Evolutionary conservation across 805 yeast species (phyloP), one percentile per base, ranked within the genome.

Genomic region (Helenozyma baotianmanensis): DNA sequence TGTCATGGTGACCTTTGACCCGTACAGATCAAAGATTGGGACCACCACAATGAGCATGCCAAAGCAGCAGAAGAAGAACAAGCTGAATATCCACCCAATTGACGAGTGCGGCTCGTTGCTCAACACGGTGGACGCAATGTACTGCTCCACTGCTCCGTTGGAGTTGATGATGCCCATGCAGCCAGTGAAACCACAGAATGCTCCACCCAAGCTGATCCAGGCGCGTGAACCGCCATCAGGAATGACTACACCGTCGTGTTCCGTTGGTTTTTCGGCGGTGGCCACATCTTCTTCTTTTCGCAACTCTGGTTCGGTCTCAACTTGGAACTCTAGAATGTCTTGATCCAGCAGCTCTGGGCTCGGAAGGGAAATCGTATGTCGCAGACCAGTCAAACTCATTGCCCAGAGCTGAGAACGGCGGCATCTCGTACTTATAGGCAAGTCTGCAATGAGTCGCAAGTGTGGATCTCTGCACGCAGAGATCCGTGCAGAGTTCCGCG

Each of bases 211-310:
- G 10, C 51, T 53, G 15, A 48, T 18, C 30, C 53, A 48, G 1
- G 61, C 62, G 27, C 34, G 27, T 24, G 18, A 11, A 3, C 59
- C 58, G 9, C 61, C 58, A 28, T 54, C 59, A 2, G 62, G 58
- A 13, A 27, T 27, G 14, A 5, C 6, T 4, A 18, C 23, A 14
- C 21, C 27, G 19, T 27, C 29, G 6, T 27, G 23, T 18, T 25
- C 17, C 19, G 5, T n/a, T n/a, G n/a, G n/a, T n/a, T n/a, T n/a
- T n/a, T n/a, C n/a, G n/a, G n/a, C n/a, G n/a, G n/a, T n/a, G n/a
- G n/a, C n/a, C 12, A 12, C 8, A n/a, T n/a, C n/a, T n/a, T n/a
- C n/a, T n/a, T n/a, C n/a, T n/a, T n/a, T n/a, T n/a, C n/a, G n/a
- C n/a, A n/a, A n/a, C n/a, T n/a, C n/a, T n/a, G n/a, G n/a, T n/a